Conservation (phyloP, 805 yeast genomes). For the baker's yeast (Saccharomyces cerevisiae) region DNA sequence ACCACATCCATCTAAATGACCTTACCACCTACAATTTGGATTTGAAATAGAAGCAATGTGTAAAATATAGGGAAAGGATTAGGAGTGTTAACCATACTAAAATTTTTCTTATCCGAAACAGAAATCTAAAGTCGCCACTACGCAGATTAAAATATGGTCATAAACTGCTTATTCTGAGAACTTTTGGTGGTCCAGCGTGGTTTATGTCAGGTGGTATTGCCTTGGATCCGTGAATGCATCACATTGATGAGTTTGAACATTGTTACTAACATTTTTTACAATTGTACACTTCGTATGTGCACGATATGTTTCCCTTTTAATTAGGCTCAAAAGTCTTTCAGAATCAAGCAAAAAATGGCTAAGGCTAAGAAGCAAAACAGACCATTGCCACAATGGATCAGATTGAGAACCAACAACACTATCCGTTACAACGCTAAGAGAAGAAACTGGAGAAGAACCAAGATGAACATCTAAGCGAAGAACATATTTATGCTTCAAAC, state of each 20-base stretch:
- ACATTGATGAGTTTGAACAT: not conserved
- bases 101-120: no score
- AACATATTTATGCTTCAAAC: not conserved
- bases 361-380: conserved; percentile 98
- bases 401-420: conserved; percentile 95
- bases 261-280: not conserved
- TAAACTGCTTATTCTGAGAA: not conserved
- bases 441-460: conserved; percentile 99
- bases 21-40: not conserved
- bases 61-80: no score
- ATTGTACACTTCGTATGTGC: not conserved
- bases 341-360: conserved; percentile 96
- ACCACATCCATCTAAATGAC: not conserved
- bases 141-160: not conserved
- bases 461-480: conserved; percentile 78
- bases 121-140: no score
- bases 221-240: not conserved
- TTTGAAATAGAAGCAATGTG: not conserved
- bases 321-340: conserved; percentile 91
- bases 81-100: no score
- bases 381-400: conserved; percentile 99
- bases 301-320: not conserved
- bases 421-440: conserved; percentile 99
- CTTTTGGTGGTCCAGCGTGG: not conserved
- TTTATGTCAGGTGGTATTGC: not conserved